Conservation (phyloP, 768 basidiomycete genomes). For the Bullera alba region DNA sequence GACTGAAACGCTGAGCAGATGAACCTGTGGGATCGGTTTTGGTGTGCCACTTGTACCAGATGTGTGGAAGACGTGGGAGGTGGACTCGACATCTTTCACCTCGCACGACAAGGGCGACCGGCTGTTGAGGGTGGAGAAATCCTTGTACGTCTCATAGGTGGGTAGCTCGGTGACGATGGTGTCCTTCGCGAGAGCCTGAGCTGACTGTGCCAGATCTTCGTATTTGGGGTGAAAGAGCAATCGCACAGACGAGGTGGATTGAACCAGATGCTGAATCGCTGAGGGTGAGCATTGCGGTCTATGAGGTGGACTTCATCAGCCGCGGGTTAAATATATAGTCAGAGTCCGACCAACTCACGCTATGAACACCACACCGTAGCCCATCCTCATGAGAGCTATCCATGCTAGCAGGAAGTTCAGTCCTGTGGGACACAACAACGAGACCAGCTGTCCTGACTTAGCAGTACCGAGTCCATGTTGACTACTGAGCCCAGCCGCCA, state of each 20-base stretch:
- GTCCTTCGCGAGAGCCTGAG: conserved; percentile 17
- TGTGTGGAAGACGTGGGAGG: conserved; percentile 49
- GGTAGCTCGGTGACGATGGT: conserved; percentile 17
- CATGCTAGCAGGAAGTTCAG: conserved; percentile 37
- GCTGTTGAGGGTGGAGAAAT: conserved; percentile 30
- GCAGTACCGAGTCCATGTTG: not conserved
- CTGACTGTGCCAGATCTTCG: conserved; percentile 42
- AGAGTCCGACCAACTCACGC: conserved; percentile 29
- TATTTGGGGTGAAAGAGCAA: conserved; percentile 50
- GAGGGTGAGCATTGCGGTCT: conserved; percentile 48
- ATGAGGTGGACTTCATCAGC: not conserved
- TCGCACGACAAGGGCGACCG: conserved; percentile 27
- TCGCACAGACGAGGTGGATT: conserved; percentile 45
- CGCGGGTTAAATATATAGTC: too few species aligned
- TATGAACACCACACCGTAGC: conserved; percentile 35
- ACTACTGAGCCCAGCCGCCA: conserved; percentile 3
- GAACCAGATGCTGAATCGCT: conserved; percentile 50
- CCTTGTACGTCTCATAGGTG: conserved; percentile 13
- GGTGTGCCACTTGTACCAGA: conserved; percentile 54
- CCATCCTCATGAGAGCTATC: conserved; percentile 39
- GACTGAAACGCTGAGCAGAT: conserved; percentile 43
- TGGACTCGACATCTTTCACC: too few species aligned
- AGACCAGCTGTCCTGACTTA: conserved; percentile 14
- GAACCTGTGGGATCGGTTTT: conserved; percentile 46
- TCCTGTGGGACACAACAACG: conserved; percentile 35